Evolutionary conservation across 2,329 filamentous ascomycete genomes (phyloP), one percentile per base, ranked within the genome.

Genomic region (Alternaria sp.): DNA sequence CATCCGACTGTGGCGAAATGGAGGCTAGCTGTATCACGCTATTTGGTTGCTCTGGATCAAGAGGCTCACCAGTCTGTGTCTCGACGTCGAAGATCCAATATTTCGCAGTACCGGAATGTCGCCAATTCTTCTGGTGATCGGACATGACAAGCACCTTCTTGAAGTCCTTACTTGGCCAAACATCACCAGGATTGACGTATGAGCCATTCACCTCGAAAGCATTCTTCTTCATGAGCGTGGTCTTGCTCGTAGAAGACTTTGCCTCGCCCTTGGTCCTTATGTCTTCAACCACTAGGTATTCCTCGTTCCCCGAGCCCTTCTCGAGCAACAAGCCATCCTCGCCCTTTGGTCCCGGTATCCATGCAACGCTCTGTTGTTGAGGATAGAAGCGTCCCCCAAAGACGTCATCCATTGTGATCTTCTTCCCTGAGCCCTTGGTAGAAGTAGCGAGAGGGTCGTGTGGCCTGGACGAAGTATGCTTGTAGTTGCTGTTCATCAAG

Each of bases 51-150:
- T 80, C 81, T 0, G 91, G 90, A 65, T 97, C 87, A 51, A 99
- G 80, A 0, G 95, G 88, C 77, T 96, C 85, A 1, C 85, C 90
- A 0, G 80, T 84, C 75, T 97, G 93, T 0, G 88, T 89, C 31
- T 86, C 87, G 26, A 99, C 95, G 73, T 99, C 91, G 65, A 97
- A 90, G 59, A 99, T 88, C 87, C 91, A 99, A 80, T 97, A 99
- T 26, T 85, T 82, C 0, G 90, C 94, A 9, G 88, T 93, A 71
- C 86, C 93, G 0, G 94, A 98, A 77, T 98, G 90, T 65, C 95
- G 88, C 90, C 93, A 99, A 69, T 95, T 93, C 69, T 86, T 87
- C 76, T 91, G 79, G 23, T 81, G 75, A 51, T 92, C 82, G 8
- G 92, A 92, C 49, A 88, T 84, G n/a, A 97, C 80, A 51, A 99